phyloP scores from a whole-genome alignment of 1,284 basidiomycete species.

The Papiliotrema fonsecae region DNA sequence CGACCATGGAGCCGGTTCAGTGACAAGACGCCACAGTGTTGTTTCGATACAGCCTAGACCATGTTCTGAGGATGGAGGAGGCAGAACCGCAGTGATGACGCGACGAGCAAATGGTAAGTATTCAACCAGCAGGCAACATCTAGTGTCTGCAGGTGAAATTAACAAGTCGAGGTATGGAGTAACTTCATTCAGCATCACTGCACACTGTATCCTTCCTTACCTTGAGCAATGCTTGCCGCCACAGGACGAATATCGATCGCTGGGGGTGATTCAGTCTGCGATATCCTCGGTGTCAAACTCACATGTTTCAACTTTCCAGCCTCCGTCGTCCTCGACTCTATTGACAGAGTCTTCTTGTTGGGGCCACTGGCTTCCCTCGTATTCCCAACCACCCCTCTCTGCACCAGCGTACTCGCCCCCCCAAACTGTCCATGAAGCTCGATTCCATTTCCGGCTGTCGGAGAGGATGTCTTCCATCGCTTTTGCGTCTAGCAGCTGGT shows the following conservation, averaged over 20 bases:
- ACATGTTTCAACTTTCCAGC: not conserved
- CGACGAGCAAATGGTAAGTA: conserved; percentile 33
- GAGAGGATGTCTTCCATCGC: conserved; percentile 28
- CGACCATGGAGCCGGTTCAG: conserved; percentile 31
- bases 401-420: conserved; percentile 20
- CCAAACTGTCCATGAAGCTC: conserved; percentile 21
- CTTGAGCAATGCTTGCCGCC: conserved; percentile 4
- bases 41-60: conserved; percentile 11
- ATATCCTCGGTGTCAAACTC: not conserved
- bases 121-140: conserved; percentile 11
- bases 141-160: conserved; percentile 1
- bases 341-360: not conserved
- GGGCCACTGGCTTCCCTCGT: not conserved
- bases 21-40: conserved; percentile 20
- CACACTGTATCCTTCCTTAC: conserved; percentile 9
- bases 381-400: conserved; percentile 9
- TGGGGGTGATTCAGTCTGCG: too few species aligned
- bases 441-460: conserved; percentile 18
- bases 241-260: conserved; percentile 7
- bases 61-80: too few species aligned
- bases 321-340: not conserved
- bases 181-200: not conserved
- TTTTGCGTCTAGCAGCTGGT: conserved; percentile 18
- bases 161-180: not conserved
- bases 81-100: conserved; percentile 14